These are phyloP conservation scores for Trichoderma koningii DNA, from an alignment of 2,329 filamentous ascomycete species.

Conservation along the genomic window DNA sequence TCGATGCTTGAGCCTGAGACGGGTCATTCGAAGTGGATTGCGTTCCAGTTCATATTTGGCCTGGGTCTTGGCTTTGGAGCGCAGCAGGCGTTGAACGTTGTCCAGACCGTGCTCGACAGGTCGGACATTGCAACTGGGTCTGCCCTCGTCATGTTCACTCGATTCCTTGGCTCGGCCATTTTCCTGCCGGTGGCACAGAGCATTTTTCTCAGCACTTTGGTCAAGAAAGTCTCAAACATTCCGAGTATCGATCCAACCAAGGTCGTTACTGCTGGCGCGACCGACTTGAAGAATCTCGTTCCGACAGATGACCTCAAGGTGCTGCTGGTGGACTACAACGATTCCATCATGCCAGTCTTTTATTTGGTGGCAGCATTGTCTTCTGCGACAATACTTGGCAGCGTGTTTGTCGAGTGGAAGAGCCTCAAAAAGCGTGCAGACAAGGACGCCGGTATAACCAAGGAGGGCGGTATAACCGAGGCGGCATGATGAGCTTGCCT, in stretches of 20 bases:
- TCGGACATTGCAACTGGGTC: conserved; percentile 51
- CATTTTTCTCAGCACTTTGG: background rate
- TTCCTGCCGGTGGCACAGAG: conserved; percentile 45
- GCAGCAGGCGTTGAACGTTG: conserved; percentile 49
- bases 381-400: background rate
- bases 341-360: background rate
- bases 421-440: conserved; percentile 11
- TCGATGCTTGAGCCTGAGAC: conserved; percentile 40
- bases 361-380: background rate
- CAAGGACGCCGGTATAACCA: background rate
- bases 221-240: background rate
- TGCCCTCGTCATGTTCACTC: conserved; percentile 50
- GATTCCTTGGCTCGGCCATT: conserved; percentile 48
- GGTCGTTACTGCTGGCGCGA: background rate
- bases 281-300: background rate
- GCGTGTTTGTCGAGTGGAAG: conserved; percentile 7
- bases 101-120: conserved; percentile 47
- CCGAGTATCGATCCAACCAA: background rate
- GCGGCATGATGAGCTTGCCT: background rate
- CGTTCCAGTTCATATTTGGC: conserved; percentile 45
- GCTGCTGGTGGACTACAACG: background rate
- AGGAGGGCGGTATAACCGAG: background rate
- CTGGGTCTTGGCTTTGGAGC: conserved; percentile 47
- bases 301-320: background rate
- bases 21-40: conserved; percentile 34